Percentiles rank a stretch among this genome's conserved stretches.
Conservation (phyloP, 2,329 filamentous ascomycete species). For the Talaromyces rugulosus region DNA sequence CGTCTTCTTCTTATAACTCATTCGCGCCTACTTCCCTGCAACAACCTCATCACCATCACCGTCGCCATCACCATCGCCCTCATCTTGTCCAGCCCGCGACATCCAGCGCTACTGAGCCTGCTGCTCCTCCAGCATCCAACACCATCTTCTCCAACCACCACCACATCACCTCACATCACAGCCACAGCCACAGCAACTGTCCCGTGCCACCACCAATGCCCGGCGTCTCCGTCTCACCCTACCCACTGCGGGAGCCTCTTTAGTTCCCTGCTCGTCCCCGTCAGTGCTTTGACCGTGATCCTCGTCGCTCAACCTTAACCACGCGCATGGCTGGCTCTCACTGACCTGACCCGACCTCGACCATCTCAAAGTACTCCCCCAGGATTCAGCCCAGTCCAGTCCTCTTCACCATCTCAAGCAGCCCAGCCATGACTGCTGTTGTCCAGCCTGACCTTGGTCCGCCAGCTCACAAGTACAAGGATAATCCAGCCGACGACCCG, state of each 20-base stretch:
- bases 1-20: background rate
- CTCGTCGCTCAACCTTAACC: constrained; percentile 14
- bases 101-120: background rate
- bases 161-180: background rate
- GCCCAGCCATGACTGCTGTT: constrained; percentile 39
- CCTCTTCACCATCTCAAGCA: constrained; percentile 11
- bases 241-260: constrained; percentile 13
- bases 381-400: background rate
- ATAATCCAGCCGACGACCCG: constrained; percentile 44
- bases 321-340: background rate
- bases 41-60: constrained; percentile 11
- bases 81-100: background rate
- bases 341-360: constrained; percentile 2
- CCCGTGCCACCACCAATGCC: constrained; percentile 8
- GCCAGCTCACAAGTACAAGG: constrained; percentile 42
- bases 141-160: background rate
- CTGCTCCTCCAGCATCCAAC: background rate
- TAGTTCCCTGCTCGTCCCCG: constrained; percentile 1
- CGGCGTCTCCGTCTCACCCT: constrained; percentile 6
- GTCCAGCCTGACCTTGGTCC: constrained; percentile 40
- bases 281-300: constrained; percentile 3
- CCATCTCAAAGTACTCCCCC: background rate
- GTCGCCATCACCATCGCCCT: constrained; percentile 3
- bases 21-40: background rate
- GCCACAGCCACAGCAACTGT: background rate